Conservation (phyloP, 2,329 filamentous ascomycete genomes). For the Onygenales sp. region DNA sequence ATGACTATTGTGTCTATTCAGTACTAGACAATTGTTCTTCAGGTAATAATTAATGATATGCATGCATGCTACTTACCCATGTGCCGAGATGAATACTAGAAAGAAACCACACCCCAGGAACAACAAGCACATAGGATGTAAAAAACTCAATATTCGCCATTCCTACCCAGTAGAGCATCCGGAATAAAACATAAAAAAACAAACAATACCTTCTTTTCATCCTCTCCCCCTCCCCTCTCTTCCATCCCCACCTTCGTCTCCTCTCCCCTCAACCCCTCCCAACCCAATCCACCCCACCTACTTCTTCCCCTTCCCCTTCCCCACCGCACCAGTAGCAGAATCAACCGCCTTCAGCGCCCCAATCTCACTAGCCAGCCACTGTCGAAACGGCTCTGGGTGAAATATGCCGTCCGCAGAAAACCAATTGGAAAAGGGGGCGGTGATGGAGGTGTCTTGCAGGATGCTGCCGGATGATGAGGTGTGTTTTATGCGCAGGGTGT, state of each 20-base stretch:
- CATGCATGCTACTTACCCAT: too few species aligned
- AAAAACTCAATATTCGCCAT: neutral
- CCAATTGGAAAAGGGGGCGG: constrained; percentile 52
- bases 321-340: neutral
- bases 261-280: neutral
- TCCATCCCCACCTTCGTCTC: neutral
- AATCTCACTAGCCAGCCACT: constrained; percentile 51
- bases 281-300: neutral
- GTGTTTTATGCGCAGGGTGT: constrained; percentile 58
- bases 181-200: neutral
- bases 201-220: neutral
- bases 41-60: too few species aligned
- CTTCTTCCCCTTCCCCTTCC: neutral
- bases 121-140: neutral
- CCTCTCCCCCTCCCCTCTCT: neutral
- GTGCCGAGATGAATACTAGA: too few species aligned
- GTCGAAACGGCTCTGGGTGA: constrained; percentile 51
- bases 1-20: too few species aligned
- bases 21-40: too few species aligned
- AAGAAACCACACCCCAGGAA: neutral
- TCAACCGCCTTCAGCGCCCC: constrained; percentile 44
- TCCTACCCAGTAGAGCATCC: neutral
- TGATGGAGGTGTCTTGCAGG: constrained; percentile 39
- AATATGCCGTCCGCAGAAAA: constrained; percentile 50
- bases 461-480: constrained; percentile 30